These are phyloP conservation scores for Gracilariopsis chorda DNA, from an alignment of 23 red algal species.

Conservation along the genomic window DNA sequence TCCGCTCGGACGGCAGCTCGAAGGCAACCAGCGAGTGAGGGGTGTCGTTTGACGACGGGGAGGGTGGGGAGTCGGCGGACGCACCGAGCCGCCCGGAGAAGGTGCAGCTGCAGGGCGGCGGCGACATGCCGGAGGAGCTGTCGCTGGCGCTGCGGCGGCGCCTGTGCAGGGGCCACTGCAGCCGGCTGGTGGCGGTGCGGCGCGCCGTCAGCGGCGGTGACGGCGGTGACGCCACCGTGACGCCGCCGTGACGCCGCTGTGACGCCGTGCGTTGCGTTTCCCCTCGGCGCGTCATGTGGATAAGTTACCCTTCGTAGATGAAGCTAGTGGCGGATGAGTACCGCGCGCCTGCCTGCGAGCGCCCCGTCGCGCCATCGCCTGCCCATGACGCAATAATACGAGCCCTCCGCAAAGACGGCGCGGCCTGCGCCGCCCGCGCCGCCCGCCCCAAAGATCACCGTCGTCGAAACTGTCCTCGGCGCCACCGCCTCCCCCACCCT, in stretches of 20 bases:
- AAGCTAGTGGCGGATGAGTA: no score
- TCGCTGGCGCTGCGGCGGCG: background rate
- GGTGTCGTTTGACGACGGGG: background rate
- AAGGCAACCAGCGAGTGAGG: background rate
- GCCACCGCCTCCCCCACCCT: background rate
- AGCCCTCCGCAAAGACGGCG: no score
- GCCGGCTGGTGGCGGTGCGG: background rate
- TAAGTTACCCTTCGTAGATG: no score
- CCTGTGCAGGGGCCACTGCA: background rate
- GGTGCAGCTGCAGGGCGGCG: background rate
- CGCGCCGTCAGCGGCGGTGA: background rate
- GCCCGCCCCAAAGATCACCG: background rate
- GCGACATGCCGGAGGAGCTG: background rate
- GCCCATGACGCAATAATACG: no score
- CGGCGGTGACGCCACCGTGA: background rate
- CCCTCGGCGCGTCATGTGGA: no score
- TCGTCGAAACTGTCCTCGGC: constrained; percentile 1
- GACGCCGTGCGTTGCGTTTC: no score
- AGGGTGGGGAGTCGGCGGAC: background rate
- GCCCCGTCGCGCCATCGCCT: no score
- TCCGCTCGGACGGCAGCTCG: constrained; percentile 26
- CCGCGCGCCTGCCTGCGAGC: no score
- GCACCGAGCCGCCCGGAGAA: background rate
- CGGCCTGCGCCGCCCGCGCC: background rate
- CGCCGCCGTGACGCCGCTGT: background rate